Conservation (phyloP, 2,329 filamentous ascomycete genomes). For the Fusarium ramigenum region DNA sequence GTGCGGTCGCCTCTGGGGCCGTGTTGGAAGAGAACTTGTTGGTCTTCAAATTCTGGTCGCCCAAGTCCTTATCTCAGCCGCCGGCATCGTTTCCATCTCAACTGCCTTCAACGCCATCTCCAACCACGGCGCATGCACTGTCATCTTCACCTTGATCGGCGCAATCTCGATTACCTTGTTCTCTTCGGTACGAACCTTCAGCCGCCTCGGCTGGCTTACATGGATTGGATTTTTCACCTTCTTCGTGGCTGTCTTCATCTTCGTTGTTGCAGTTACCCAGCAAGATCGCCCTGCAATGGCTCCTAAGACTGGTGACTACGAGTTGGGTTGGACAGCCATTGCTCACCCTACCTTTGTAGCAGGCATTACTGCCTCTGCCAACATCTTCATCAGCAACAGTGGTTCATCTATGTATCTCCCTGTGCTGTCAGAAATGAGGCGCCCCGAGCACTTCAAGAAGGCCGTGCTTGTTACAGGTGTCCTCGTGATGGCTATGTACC, state of each 20-base stretch:
- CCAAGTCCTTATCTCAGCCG: background rate
- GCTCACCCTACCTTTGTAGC: background rate
- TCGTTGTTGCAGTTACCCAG: background rate
- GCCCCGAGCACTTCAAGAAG: background rate
- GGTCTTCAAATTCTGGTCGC: background rate
- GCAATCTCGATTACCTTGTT: background rate
- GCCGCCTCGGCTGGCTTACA: background rate
- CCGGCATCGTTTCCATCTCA: background rate
- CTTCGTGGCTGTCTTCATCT: conserved; percentile 1
- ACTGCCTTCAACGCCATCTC: background rate
- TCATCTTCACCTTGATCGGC: background rate
- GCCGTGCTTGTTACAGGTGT: background rate
- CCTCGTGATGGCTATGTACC: background rate
- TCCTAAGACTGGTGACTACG: background rate
- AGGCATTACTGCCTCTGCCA: background rate
- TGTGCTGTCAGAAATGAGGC: conserved; percentile 64
- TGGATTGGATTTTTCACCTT: background rate
- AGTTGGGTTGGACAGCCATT: background rate
- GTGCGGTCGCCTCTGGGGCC: background rate
- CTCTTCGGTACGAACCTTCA: background rate
- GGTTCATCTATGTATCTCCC: conserved; percentile 49
- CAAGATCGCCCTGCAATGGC: background rate
- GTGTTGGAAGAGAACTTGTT: background rate
- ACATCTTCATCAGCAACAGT: conserved; percentile 59
- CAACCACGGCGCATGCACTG: background rate